phyloP scores from a whole-genome alignment of 768 basidiomycete species.

The Mycena albidolilacea region DNA sequence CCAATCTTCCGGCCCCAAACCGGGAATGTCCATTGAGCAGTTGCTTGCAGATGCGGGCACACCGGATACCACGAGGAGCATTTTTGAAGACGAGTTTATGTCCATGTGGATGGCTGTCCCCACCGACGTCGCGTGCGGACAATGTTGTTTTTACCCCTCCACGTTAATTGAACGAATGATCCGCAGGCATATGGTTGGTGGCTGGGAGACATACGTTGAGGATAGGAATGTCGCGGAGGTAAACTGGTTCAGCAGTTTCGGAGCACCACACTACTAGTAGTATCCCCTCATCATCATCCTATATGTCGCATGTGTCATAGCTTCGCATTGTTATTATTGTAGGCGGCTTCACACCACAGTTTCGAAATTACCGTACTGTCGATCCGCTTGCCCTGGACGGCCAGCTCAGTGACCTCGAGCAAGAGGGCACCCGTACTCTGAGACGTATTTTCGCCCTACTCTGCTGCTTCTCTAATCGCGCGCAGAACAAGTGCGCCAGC shows the following conservation, averaged over 20 bases:
- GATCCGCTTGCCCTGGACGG: too few relatives aligned
- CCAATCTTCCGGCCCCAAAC: background rate
- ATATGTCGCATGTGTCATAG: too few relatives aligned
- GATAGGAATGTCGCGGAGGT: background rate
- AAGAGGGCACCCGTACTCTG: too few relatives aligned
- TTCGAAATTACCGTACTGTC: too few relatives aligned
- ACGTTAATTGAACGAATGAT: background rate
- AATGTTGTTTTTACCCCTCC: background rate
- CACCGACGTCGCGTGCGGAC: constrained; percentile 5
- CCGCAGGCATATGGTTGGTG: background rate
- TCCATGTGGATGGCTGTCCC: constrained; percentile 20
- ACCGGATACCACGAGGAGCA: background rate
- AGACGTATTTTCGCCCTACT: too few relatives aligned
- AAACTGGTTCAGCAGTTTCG: background rate
- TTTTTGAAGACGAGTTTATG: constrained; percentile 20
- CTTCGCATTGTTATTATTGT: too few relatives aligned
- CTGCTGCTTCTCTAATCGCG: too few relatives aligned
- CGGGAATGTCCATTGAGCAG: background rate
- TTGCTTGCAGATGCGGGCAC: background rate
- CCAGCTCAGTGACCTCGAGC: too few relatives aligned
- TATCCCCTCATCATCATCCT: too few relatives aligned
- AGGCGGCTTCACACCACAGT: too few relatives aligned
- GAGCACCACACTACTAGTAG: background rate
- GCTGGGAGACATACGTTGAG: constrained; percentile 6
- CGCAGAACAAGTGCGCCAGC: too few relatives aligned